Evolutionary conservation across 2,329 filamentous ascomycete genomes (phyloP), one percentile per base, ranked within the genome.

Genomic region (Tolypocladium nubicola): DNA sequence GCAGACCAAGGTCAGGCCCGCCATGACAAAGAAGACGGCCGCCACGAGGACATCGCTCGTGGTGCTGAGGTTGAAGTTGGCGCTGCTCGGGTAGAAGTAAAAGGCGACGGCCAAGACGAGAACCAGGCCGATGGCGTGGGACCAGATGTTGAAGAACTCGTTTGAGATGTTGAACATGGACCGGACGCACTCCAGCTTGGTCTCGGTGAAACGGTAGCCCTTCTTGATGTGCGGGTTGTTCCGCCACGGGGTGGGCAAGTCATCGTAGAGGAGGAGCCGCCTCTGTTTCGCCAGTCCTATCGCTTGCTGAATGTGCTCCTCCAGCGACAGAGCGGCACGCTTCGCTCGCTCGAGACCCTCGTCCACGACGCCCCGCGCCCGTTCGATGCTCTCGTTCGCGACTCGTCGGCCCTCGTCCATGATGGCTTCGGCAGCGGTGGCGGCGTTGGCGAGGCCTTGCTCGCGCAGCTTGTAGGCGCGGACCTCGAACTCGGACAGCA

Each of bases 71-170:
- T 83, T 85, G 75, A 97, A 99, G 70, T 95, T 93, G 66, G 85
- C 80, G 62, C 89, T 92, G 54, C 85, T 85, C 0, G 94, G 94
- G 72, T 99, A 99, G 72, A 96, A 95, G 76, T 96, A 96, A 64
- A 99, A 93, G 57, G 94, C 94, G 49, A 97, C 81, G 14, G 90
- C 79, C 41, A 97, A 80, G 52, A 99, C 89, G 61, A 97, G 79
- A 38, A 97, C 68, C n/a, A 97, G 80, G 21, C 94, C 94, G 37
- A 99, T 81, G 14, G 88, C 84, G 70, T 99, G 94, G 2, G 92
- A 93, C 94, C 94, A 99, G 68, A 99, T 99, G 74, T 99, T 99
- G 76, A 97, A 87, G 45, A 88, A 83, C 74, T 99, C 94, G 73
- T 99, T 99, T 62, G 90, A 95, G 58, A 94, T 76, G 61, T 84